Conservation (phyloP, 2,329 filamentous ascomycete genomes). For the Alternaria infectoria region DNA sequence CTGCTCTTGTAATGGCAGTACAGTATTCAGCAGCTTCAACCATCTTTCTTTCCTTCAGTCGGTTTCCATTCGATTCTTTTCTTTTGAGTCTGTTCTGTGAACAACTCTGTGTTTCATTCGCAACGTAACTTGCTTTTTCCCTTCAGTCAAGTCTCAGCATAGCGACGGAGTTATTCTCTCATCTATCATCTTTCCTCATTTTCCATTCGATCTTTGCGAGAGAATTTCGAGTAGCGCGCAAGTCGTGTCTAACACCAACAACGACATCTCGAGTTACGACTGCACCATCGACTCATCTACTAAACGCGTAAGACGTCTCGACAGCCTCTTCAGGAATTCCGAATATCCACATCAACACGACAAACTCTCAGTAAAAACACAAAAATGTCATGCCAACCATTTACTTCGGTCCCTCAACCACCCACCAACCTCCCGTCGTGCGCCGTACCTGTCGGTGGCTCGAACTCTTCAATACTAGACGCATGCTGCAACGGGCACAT, state of each 20-base stretch:
- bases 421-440: constrained; percentile 31
- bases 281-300: background rate
- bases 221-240: background rate
- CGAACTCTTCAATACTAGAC: constrained; percentile 37
- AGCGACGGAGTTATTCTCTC: background rate
- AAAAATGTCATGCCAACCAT: constrained; percentile 22
- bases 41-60: constrained; percentile 11
- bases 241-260: constrained; percentile 1
- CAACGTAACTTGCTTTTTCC: background rate
- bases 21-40: constrained; percentile 6
- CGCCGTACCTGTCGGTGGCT: constrained; percentile 34
- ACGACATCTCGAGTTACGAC: background rate
- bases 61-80: constrained; percentile 8
- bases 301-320: background rate
- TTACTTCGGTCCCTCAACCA: constrained; percentile 25
- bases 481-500: constrained; percentile 40
- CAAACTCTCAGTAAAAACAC: background rate
- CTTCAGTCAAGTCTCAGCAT: constrained; percentile 9
- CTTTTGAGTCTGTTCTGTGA: constrained; percentile 24
- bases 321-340: background rate
- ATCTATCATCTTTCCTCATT: background rate
- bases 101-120: constrained; percentile 6
- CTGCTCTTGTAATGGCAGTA: background rate
- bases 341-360: background rate
- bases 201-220: background rate